Percentiles rank a stretch among this genome's conserved stretches.
phyloP scores from a whole-genome alignment of 2,329 filamentous ascomycete genomes.

The Calonectria pauciramosa region DNA sequence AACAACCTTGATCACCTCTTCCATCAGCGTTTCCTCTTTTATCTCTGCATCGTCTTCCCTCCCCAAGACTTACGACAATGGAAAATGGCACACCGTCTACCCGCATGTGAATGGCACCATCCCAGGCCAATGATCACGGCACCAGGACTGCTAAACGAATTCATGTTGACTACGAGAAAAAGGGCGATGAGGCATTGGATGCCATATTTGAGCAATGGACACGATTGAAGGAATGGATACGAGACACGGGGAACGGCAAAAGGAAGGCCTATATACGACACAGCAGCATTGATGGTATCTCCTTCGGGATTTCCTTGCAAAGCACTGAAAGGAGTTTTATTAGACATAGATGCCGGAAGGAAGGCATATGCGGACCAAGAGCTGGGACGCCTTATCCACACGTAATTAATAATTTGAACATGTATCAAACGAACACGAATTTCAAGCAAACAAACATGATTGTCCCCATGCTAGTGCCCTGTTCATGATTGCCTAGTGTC shows the following conservation, averaged over 20 bases:
- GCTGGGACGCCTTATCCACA: constrained; percentile 53
- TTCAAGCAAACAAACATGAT: neutral
- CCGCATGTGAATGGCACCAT: constrained; percentile 59
- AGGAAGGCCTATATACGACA: constrained; percentile 26
- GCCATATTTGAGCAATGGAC: constrained; percentile 9
- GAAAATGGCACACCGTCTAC: constrained; percentile 62
- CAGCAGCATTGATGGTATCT: constrained; percentile 14
- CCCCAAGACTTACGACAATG: constrained; percentile 56
- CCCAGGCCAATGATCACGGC: constrained; percentile 23
- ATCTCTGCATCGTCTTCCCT: constrained; percentile 31
- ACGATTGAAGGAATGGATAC: constrained; percentile 1
- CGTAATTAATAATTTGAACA: constrained; percentile 43
- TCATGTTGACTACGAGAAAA: constrained; percentile 9
- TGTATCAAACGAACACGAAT: neutral
- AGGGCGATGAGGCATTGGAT: constrained; percentile 14
- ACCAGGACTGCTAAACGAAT: constrained; percentile 11
- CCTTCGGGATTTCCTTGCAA: constrained; percentile 24
- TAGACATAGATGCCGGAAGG: constrained; percentile 35
- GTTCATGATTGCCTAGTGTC: neutral
- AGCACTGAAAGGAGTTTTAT: constrained; percentile 17
- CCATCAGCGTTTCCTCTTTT: constrained; percentile 15
- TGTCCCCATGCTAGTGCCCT: constrained; percentile 1
- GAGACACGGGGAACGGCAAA: constrained; percentile 28
- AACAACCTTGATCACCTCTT: constrained; percentile 17
- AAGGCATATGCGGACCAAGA: constrained; percentile 53